Evolutionary conservation across 1,284 basidiomycete species (phyloP).

Genomic region (Apiotrichum gracile): DNA sequence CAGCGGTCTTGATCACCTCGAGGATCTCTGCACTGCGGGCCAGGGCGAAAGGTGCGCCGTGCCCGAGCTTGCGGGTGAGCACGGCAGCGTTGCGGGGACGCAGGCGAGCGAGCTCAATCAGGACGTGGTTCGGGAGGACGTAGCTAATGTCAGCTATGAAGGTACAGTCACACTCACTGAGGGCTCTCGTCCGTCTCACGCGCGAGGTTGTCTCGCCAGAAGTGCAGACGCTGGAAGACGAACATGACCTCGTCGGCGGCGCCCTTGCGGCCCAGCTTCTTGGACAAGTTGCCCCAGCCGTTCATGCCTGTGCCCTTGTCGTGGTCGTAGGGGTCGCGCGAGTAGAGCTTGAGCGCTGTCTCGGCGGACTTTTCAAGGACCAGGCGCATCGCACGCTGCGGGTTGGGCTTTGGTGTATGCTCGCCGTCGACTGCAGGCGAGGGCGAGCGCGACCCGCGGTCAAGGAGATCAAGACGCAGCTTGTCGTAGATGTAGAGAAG

Average conservation of each 20-base stretch:
- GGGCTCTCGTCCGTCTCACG: conserved; percentile 83
- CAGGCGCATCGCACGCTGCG: conserved; percentile 44
- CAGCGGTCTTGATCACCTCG: conserved; percentile 52
- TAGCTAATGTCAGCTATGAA: conserved; percentile 4
- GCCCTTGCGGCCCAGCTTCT: conserved; percentile 65
- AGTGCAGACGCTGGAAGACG: conserved; percentile 70
- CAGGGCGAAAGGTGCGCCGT: background rate
- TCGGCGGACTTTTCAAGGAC: conserved; percentile 64
- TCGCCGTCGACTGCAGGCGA: conserved; percentile 15
- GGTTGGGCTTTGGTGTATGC: conserved; percentile 21
- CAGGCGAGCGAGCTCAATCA: conserved; percentile 60
- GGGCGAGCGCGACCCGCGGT: conserved; percentile 43
- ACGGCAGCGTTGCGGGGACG: conserved; percentile 58
- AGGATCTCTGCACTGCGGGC: conserved; percentile 58
- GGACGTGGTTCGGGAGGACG: conserved; percentile 64
- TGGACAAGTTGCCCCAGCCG: conserved; percentile 72
- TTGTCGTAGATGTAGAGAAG: conserved; percentile 88
- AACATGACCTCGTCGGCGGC: conserved; percentile 52
- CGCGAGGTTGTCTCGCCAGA: conserved; percentile 77
- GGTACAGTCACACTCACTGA: conserved; percentile 52
- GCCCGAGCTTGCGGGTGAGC: conserved; percentile 28
- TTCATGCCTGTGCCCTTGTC: conserved; percentile 59
- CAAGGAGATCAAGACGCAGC: conserved; percentile 77
- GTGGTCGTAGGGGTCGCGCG: conserved; percentile 63
- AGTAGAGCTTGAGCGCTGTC: conserved; percentile 65